Conservation (phyloP, 495 filamentous ascomycete species). For the Trichoderma parareesei region DNA sequence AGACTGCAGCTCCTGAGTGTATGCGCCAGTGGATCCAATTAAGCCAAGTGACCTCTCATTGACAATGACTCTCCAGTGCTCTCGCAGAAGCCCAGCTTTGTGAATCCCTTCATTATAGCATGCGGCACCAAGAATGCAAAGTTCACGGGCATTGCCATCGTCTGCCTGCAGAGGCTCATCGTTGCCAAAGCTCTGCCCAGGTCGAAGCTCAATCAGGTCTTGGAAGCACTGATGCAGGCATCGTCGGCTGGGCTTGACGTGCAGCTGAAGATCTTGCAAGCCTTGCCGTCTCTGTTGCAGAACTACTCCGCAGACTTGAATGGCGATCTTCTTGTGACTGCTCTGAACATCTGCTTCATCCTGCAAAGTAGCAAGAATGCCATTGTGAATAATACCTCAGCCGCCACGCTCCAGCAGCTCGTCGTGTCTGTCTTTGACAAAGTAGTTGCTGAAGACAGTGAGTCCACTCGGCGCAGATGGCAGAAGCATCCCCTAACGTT, state of each 20-base stretch:
- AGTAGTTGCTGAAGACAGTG: constrained; percentile 73
- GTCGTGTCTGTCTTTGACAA: constrained; percentile 90
- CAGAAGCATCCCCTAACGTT: not conserved
- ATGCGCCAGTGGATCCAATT: constrained; percentile 13
- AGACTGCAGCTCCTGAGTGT: constrained; percentile 8
- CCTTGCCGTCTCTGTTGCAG: constrained; percentile 81
- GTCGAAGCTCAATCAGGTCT: constrained; percentile 66
- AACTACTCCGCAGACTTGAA: constrained; percentile 79
- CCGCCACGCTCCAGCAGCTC: constrained; percentile 89
- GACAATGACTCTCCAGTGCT: constrained; percentile 54
- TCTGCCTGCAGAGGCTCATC: constrained; percentile 82
- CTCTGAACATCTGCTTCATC: constrained; percentile 83
- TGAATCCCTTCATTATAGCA: constrained; percentile 86
- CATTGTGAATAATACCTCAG: constrained; percentile 88
- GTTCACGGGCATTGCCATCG: constrained; percentile 75
- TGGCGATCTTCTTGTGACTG: constrained; percentile 69
- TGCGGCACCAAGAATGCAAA: constrained; percentile 84
- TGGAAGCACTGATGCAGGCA: constrained; percentile 80
- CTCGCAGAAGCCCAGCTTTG: constrained; percentile 68
- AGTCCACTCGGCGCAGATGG: constrained; percentile 13
- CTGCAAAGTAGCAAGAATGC: constrained; percentile 83
- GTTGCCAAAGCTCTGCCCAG: constrained; percentile 69
- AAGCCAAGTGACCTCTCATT: constrained; percentile 14
- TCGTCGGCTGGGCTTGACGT: constrained; percentile 71
- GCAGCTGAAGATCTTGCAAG: constrained; percentile 92